A percentile compares a stretch with the other conserved stretches of the same genome.
These are phyloP conservation scores for Xylariaceae sp. DNA, from an alignment of 2,329 filamentous ascomycete genomes.

Conservation along the genomic window DNA sequence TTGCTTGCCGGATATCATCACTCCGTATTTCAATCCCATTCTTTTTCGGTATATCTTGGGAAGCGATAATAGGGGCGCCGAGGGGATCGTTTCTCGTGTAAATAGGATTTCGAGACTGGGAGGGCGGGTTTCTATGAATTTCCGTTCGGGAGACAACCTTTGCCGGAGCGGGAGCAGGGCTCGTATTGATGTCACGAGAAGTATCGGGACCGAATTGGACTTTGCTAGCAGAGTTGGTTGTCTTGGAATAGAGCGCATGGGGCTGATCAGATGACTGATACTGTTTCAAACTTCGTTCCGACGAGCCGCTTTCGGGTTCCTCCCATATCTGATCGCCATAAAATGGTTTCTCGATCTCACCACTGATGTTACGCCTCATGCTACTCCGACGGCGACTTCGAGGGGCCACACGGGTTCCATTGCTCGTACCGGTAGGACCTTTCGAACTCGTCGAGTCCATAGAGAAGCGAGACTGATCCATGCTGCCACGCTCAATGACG, in stretches of 20 bases:
- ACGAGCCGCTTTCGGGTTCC: slow-evolving; percentile 58
- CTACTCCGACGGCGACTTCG: slow-evolving; percentile 55
- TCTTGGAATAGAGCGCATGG: slow-evolving; percentile 51
- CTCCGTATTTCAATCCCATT: slow-evolving; percentile 77
- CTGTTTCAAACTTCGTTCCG: slow-evolving; percentile 26
- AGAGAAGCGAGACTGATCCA: slow-evolving; percentile 30
- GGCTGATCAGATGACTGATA: slow-evolving; percentile 25
- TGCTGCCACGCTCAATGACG: slow-evolving; percentile 29
- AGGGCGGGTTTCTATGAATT: slow-evolving; percentile 78
- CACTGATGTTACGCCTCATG: slow-evolving; percentile 64
- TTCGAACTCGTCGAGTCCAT: slow-evolving; percentile 33
- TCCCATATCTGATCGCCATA: slow-evolving; percentile 83
- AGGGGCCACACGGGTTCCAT: slow-evolving; percentile 33
- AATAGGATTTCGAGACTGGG: slow-evolving; percentile 72
- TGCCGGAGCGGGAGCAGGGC: slow-evolving; percentile 34
- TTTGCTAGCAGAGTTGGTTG: slow-evolving; percentile 60
- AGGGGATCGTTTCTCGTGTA: slow-evolving; percentile 64
- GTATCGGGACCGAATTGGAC: slow-evolving; percentile 49
- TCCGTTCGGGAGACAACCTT: slow-evolving; percentile 54
- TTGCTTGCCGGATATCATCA: slow-evolving; percentile 85
- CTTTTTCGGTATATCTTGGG: slow-evolving; percentile 53
- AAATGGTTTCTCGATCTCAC: slow-evolving; percentile 60
- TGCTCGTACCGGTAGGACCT: slow-evolving; percentile 37
- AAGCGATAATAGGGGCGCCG: slow-evolving; percentile 28
- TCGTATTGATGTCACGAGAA: slow-evolving; percentile 34